Evolutionary conservation across 1,284 basidiomycete genomes (phyloP).

Genomic region (Ustilago bromivora): DNA sequence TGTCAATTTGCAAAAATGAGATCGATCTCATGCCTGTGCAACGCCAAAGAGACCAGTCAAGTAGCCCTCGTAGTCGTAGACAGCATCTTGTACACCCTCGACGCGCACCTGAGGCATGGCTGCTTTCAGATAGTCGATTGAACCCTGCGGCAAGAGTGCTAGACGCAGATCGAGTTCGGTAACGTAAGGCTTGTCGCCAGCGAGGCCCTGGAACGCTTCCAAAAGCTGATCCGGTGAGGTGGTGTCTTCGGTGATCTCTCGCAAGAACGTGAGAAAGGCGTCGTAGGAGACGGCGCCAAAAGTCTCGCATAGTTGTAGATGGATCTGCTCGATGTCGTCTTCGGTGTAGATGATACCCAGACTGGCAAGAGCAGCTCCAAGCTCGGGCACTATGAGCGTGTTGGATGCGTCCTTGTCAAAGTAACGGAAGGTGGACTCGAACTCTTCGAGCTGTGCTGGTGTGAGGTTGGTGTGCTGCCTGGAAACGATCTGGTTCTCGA

Average conservation of each 20-base stretch:
- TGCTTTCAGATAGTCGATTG: slow-evolving; percentile 80
- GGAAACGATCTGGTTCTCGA: slow-evolving; percentile 97
- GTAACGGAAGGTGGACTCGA: slow-evolving; percentile 96
- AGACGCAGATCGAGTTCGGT: slow-evolving; percentile 92
- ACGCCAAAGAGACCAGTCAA: slow-evolving; percentile 52
- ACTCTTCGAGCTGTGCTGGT: slow-evolving; percentile 95
- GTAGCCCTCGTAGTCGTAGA: slow-evolving; percentile 63
- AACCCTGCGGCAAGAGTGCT: slow-evolving; percentile 82
- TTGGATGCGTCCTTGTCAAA: slow-evolving; percentile 95
- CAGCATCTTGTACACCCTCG: slow-evolving; percentile 56
- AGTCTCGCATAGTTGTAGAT: slow-evolving; percentile 82
- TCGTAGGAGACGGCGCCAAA: slow-evolving; percentile 93
- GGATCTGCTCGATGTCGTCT: slow-evolving; percentile 87
- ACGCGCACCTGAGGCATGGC: slow-evolving; percentile 60
- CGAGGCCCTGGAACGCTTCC: slow-evolving; percentile 92
- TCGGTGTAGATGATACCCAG: slow-evolving; percentile 91
- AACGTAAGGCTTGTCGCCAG: slow-evolving; percentile 91
- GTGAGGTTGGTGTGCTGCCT: slow-evolving; percentile 90
- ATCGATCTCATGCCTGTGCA: slow-evolving; percentile 19
- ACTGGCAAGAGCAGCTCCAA: slow-evolving; percentile 91
- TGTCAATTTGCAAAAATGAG: background rate
- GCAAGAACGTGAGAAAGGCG: slow-evolving; percentile 90
- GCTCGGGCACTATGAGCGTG: slow-evolving; percentile 84
- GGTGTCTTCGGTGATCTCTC: slow-evolving; percentile 92
- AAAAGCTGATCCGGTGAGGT: slow-evolving; percentile 91